Conservation (phyloP, 805 yeast species). For the Saccharomycopsis sp. region DNA sequence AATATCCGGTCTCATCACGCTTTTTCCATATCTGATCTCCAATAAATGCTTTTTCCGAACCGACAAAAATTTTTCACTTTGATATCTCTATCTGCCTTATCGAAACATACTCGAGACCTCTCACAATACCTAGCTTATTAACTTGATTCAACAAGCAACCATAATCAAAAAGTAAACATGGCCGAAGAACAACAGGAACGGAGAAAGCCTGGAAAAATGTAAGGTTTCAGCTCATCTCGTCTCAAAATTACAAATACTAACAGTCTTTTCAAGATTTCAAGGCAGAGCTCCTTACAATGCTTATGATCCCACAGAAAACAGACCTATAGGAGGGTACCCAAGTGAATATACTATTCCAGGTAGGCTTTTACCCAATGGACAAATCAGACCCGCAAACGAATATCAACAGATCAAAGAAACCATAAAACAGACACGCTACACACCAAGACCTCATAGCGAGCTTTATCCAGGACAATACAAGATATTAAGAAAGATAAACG, state of each 20-base stretch:
- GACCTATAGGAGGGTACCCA: conserved; percentile 85
- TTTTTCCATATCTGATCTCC: background rate
- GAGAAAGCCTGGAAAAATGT: background rate
- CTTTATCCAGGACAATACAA: conserved; percentile 75
- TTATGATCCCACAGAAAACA: conserved; percentile 64
- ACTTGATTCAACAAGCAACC: background rate
- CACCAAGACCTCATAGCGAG: conserved; percentile 71
- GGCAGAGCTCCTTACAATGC: conserved; percentile 75
- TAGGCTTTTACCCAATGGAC: conserved; percentile 44
- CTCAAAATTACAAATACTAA: too few relatives aligned
- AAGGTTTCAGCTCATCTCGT: background rate
- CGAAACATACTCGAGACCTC: background rate
- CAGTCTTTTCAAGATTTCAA: background rate
- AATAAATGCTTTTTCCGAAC: background rate
- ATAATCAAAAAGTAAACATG: background rate
- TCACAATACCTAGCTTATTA: background rate
- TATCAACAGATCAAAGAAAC: conserved; percentile 60
- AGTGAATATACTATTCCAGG: conserved; percentile 72
- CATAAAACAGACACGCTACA: conserved; percentile 66
- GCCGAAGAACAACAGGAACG: background rate
- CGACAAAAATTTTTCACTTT: background rate
- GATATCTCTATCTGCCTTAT: background rate
- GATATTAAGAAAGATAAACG: conserved; percentile 51
- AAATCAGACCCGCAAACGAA: conserved; percentile 56
- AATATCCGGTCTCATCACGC: background rate